Evolutionary conservation across 176 grass and related monocot species (phyloP).

Genomic region (Oryza longistaminata): DNA sequence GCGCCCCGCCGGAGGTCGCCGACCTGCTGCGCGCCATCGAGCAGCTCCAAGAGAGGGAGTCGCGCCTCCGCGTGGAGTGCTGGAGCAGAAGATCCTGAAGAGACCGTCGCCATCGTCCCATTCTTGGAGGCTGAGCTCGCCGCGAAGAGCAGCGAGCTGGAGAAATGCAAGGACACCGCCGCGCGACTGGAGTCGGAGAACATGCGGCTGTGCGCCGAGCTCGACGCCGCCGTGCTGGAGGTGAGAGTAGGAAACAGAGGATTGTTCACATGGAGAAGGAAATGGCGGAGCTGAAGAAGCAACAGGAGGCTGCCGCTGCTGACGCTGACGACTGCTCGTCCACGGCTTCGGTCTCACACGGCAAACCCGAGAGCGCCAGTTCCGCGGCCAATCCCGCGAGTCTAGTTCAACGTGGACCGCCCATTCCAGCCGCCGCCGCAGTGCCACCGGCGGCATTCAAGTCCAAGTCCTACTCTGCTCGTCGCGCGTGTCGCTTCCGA

Average conservation of each 20-base stretch:
- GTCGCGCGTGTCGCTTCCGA: slow-evolving; percentile 33
- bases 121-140: slow-evolving; percentile 84
- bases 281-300: slow-evolving; percentile 56
- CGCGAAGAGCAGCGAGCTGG: slow-evolving; percentile 59
- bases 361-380: slow-evolving; percentile 17
- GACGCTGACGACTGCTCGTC: slow-evolving; percentile 83
- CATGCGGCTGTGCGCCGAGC: slow-evolving; percentile 56
- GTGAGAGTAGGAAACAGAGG: slow-evolving; percentile 57
- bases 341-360: slow-evolving; percentile 52
- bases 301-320: slow-evolving; percentile 1
- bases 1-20: slow-evolving; percentile 65
- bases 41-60: slow-evolving; percentile 91
- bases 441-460: slow-evolving; percentile 44
- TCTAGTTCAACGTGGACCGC: slow-evolving; percentile 5
- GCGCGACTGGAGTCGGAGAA: slow-evolving; percentile 73
- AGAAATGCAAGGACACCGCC: slow-evolving; percentile 47
- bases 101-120: slow-evolving; percentile 87
- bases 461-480: slow-evolving; percentile 47
- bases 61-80: slow-evolving; percentile 81
- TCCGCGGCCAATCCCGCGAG: slow-evolving; percentile 10
- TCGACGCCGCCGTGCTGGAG: slow-evolving; percentile 54
- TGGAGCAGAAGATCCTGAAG: slow-evolving; percentile 95
- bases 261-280: slow-evolving; percentile 70
- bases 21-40: slow-evolving; percentile 83
- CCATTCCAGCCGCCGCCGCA: slow-evolving; percentile 29